Evolutionary conservation across 352 stramenopile genomes (phyloP), one percentile per base, ranked within the genome.

Genomic region (Phytophthora citrophthora): DNA sequence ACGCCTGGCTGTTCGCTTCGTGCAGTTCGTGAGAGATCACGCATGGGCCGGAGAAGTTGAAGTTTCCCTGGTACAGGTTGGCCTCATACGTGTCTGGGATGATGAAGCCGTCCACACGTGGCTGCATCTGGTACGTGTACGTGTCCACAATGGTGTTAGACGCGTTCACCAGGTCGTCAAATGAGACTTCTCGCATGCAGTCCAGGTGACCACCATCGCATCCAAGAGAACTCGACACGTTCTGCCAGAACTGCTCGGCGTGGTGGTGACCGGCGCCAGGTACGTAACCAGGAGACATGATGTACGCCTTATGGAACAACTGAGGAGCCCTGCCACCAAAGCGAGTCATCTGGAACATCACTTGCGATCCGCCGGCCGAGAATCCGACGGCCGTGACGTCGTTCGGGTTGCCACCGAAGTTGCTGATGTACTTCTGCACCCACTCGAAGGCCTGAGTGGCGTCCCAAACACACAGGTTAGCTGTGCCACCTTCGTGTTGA

Each of bases 381-480:
- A 74, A 67, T 0, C 73, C 73, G 11, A 76, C 39, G 7, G 70
- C 73, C 7, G 73, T 81, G 2, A 81, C 54, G 36, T 82, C 60
- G 34, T 65, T n/a, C 12, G 74, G 63, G 62, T 83, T 61, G 26
- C 74, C 74, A 2, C 74, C 74, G 23, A 77, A 83, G 12, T 64
- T 68, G 34, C 20, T 10, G 47, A 82, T 82, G 57, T 82, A 71
- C 47, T 70, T 60, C n/a, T 70, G 43, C 5, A 75, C 64, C 70
- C 74, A 82, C 49, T 76, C 16, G 39, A 77, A 79, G 1, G 66
- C 74, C 6, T 73, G 46, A 23, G 57, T 56, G 5, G 70, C 39
- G 40, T 81, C 72, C 46, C 61, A 75, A 11, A 77, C 32, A 1
- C 38, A 64, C 27, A 64, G 36, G 36, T 75, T 80, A 16, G 53